phyloP scores from a whole-genome alignment of 495 filamentous ascomycete genomes.

The Sordaria brevicollis region DNA sequence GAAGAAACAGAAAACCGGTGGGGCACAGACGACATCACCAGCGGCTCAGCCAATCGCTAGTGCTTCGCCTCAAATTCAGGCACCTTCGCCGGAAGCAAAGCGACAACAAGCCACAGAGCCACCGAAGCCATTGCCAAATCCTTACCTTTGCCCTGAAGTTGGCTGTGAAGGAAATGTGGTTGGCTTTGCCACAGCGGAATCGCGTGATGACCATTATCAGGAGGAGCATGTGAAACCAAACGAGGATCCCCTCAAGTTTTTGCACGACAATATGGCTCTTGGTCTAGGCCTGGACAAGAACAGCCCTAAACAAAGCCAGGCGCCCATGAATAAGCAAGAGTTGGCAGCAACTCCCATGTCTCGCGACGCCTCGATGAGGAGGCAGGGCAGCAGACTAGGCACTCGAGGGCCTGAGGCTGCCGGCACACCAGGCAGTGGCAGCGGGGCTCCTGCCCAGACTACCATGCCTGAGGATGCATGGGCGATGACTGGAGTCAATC shows the following conservation, averaged over 20 bases:
- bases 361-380: conserved; percentile 34
- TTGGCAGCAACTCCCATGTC: conserved; percentile 34
- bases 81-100: conserved; percentile 34
- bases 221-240: conserved; percentile 45
- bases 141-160: conserved; percentile 30
- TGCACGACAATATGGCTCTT: conserved; percentile 33
- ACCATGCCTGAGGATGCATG: conserved; percentile 20
- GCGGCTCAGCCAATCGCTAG: conserved; percentile 17
- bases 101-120: conserved; percentile 27
- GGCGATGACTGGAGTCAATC: conserved; percentile 33
- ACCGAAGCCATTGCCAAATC: conserved; percentile 26
- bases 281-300: conserved; percentile 34
- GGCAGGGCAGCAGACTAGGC: conserved; percentile 29
- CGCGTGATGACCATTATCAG: conserved; percentile 37
- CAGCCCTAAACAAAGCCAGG: conserved; percentile 35
- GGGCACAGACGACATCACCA: conserved; percentile 14
- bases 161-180: conserved; percentile 35
- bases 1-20: conserved; percentile 42
- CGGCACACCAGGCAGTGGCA: conserved; percentile 16
- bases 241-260: conserved; percentile 42
- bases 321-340: conserved; percentile 26
- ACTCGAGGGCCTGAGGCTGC: conserved; percentile 17
- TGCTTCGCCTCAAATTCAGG: conserved; percentile 40
- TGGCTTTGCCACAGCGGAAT: conserved; percentile 45
- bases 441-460: conserved; percentile 10